These are phyloP conservation scores for Fraxinus cuspidata DNA, from an alignment of 257 asterid genomes.

Conservation along the genomic window DNA sequence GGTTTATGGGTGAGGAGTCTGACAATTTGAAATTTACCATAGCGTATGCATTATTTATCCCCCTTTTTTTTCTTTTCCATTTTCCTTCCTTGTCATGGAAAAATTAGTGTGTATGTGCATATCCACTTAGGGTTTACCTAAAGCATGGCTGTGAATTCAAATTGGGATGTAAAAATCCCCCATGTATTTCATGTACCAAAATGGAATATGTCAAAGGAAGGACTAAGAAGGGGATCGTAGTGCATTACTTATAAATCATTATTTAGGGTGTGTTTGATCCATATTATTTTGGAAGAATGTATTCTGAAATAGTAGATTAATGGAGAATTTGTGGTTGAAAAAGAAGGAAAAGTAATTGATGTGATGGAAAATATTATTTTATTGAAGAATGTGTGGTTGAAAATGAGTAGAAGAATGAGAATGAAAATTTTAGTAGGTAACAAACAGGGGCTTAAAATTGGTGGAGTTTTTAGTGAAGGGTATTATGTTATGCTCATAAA, in stretches of 20 bases:
- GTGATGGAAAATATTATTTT: too few relatives aligned
- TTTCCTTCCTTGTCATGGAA: neutral
- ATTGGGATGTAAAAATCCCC: neutral
- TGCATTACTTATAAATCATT: neutral
- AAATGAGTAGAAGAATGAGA: too few relatives aligned
- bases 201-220: neutral
- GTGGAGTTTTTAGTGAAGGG: neutral
- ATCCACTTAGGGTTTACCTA: neutral
- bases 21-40: neutral
- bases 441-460: too few relatives aligned
- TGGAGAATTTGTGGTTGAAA: too few relatives aligned
- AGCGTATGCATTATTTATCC: neutral
- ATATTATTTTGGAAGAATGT: too few relatives aligned
- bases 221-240: neutral
- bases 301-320: too few relatives aligned
- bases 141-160: neutral
- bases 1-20: constrained; percentile 82
- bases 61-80: neutral
- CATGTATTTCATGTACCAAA: neutral
- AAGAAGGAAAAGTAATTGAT: too few relatives aligned
- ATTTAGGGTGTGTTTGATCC: too few relatives aligned
- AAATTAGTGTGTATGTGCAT: neutral
- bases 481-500: neutral
- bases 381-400: too few relatives aligned
- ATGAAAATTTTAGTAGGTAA: too few relatives aligned